Percentiles rank a stretch among this genome's conserved stretches.
Evolutionary conservation across 768 basidiomycete species (phyloP).

Genomic region (Tylopilus intermedius): DNA sequence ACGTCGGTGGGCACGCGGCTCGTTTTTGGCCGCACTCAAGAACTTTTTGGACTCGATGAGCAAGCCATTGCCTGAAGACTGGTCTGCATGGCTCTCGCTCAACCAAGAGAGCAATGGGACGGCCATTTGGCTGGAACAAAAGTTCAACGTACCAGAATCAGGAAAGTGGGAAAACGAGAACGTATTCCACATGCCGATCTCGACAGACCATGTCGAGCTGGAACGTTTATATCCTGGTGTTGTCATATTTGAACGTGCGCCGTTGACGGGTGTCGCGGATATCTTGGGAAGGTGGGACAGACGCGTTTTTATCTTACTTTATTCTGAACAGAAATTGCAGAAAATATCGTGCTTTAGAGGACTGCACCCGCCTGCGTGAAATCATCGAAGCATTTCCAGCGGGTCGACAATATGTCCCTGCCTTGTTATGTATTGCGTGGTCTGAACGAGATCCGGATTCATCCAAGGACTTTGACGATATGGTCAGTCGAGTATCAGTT

Average conservation of each 20-base stretch:
- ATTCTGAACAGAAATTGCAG: constrained; percentile 30
- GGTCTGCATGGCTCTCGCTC: constrained; percentile 70
- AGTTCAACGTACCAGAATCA: constrained; percentile 64
- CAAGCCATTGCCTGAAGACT: constrained; percentile 35
- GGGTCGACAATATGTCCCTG: constrained; percentile 57
- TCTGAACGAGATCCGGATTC: constrained; percentile 37
- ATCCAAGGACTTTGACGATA: constrained; percentile 49
- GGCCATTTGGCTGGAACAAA: constrained; percentile 75
- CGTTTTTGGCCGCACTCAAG: constrained; percentile 47
- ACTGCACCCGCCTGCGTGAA: constrained; percentile 66
- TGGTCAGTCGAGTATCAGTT: constrained; percentile 41
- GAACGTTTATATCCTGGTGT: constrained; percentile 48
- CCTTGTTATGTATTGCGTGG: constrained; percentile 61
- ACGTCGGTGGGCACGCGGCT: constrained; percentile 68
- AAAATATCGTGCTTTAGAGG: constrained; percentile 68
- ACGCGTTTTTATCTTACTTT: background rate
- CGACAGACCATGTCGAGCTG: constrained; percentile 16
- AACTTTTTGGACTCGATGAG: constrained; percentile 35
- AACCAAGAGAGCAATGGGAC: constrained; percentile 71
- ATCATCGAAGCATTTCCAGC: constrained; percentile 50
- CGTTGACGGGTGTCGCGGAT: constrained; percentile 56
- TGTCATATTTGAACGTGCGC: constrained; percentile 72
- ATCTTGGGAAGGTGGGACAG: constrained; percentile 57
- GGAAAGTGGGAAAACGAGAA: constrained; percentile 57
- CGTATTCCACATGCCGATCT: constrained; percentile 55